These are phyloP conservation scores for Saccharomyces kudriavzevii DNA, from an alignment of 805 yeast species.

Conservation along the genomic window DNA sequence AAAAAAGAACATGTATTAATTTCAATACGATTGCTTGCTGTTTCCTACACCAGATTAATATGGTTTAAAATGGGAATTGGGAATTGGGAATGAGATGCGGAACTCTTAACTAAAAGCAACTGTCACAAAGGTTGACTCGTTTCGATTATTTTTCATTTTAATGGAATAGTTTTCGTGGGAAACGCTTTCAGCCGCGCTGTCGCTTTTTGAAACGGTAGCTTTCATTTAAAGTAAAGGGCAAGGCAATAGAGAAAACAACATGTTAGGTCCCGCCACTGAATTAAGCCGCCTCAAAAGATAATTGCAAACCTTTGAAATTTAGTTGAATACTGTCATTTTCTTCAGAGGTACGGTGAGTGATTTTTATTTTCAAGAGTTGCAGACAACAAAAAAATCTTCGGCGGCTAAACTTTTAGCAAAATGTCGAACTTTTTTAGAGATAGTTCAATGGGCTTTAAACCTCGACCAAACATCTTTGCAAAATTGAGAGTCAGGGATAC, in stretches of 20 bases:
- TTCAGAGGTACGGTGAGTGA: background rate
- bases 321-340: background rate
- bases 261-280: background rate
- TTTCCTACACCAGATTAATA: too few relatives aligned
- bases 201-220: background rate
- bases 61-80: too few relatives aligned
- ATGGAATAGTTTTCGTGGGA: background rate
- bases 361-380: background rate
- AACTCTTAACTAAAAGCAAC: background rate
- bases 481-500: slow-evolving; percentile 21
- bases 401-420: slow-evolving; percentile 16
- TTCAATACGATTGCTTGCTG: background rate
- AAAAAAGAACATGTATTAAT: background rate
- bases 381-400: slow-evolving; percentile 2
- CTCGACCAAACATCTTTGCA: slow-evolving; percentile 28
- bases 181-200: background rate
- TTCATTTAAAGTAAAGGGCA: background rate
- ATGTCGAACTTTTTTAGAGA: slow-evolving; percentile 32
- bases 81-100: too few relatives aligned
- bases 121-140: too few relatives aligned
- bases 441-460: slow-evolving; percentile 24
- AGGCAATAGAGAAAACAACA: background rate
- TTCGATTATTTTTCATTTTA: too few relatives aligned
- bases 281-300: background rate
- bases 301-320: background rate